Base-by-base conservation (phyloP, 2,329 filamentous ascomycete species). In the Penicillium glabrum region DNA sequence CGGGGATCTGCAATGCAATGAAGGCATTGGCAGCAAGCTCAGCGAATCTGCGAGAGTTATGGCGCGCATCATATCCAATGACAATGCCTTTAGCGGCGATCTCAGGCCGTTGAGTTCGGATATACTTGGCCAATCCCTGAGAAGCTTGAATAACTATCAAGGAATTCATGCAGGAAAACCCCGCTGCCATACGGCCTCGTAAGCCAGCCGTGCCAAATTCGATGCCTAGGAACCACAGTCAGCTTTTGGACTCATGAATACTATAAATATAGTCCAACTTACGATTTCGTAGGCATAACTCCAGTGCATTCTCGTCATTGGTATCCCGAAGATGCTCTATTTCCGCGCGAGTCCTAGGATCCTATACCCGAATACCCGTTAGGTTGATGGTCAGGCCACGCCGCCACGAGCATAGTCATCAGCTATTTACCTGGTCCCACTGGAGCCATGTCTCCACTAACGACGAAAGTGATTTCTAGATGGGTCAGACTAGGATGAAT, bases 171-270 rank as follows among this genome's bases (percentile, higher is more conserved):
- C 79, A 82, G 3, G 85, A 79, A 68, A 87, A 88, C 5, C 86
- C 86, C 45, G 85, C 85, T 63, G 85, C 81, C 86, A 88, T 88
- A 37, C 80, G 79, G n/a, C 83, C 84, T 46, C 86, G 79, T 9
- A 88, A 76, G 43, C 86, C 86, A 39, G 84, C 83, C 6, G 84
- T 87, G 24, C 85, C 85, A 62, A 87, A 87, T 45, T 83, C 79
- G 57, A 87, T 86, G 26, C 77, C 75, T 78, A 53, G n/a, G 50
- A 8, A 21, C 2, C 24, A 37, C 5, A 8, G 16, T 41, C 9
- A 50, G 33, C 50, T 45, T 29, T 24, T 64, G 57, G 61, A 54
- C 52, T 43, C 24, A 24, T 45, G 10, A 16, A 37, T 16, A 10
- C 45, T 10, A 45, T 48, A 46, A 13, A 21, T 13, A 26, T n/a